Percentiles rank a stretch among this genome's conserved stretches.
phyloP scores from a whole-genome alignment of 345 rosid species.

The Citrus australasica region DNA sequence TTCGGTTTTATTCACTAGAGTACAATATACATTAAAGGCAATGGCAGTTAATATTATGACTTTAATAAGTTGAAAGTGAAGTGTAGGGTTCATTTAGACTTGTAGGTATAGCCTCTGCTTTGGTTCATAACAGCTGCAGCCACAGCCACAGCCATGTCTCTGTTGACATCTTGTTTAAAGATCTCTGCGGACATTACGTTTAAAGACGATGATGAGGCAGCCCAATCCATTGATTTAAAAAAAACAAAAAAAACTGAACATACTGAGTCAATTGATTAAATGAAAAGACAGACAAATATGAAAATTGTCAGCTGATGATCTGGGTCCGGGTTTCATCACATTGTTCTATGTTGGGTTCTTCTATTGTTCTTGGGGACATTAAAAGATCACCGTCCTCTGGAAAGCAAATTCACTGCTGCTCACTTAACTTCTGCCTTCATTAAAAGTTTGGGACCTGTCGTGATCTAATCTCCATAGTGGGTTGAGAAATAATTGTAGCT shows the following conservation, averaged over 20 bases:
- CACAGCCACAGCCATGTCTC: background rate
- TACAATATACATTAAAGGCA: background rate
- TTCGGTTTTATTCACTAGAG: too few relatives aligned
- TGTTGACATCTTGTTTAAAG: too few relatives aligned
- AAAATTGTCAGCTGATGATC: background rate
- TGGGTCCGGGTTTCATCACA: background rate
- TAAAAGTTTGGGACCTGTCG: too few relatives aligned
- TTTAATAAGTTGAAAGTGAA: conserved; percentile 7
- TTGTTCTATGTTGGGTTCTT: conserved; percentile 1
- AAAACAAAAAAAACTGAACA: too few relatives aligned
- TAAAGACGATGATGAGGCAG: conserved; percentile 7
- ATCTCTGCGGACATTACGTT: conserved; percentile 1
- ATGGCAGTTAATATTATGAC: conserved; percentile 7
- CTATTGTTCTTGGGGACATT: background rate
- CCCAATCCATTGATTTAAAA: background rate
- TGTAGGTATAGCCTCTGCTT: background rate
- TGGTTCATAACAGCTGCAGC: too few relatives aligned
- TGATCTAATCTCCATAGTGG: too few relatives aligned
- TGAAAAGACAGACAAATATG: background rate
- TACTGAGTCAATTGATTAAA: too few relatives aligned
- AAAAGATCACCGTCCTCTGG: background rate
- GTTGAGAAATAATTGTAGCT: too few relatives aligned
- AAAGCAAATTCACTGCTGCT: background rate
- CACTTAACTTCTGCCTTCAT: background rate
- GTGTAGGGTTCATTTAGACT: background rate